Evolutionary conservation across 2,329 filamentous ascomycete genomes (phyloP), one percentile per base, ranked within the genome.

Genomic region (Elsinoe ampelina): DNA sequence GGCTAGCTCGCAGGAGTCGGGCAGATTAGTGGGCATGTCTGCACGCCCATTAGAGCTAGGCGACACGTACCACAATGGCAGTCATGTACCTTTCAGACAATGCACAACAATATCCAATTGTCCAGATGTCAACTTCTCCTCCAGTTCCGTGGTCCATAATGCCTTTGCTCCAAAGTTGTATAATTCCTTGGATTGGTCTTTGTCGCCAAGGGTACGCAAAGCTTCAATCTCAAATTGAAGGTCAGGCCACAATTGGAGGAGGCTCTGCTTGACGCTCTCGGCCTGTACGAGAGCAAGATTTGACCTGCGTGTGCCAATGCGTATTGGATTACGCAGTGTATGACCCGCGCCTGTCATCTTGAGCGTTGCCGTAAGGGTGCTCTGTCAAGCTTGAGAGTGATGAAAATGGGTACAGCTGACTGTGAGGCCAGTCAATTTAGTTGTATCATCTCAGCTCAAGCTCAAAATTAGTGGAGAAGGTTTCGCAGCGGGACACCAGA

Each of bases 91-190:
- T 80, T 96, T 97, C 70, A 95, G 77, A 59, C 84, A 89, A 73
- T 97, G 91, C 57, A 95, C 86, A 60, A 95, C 84, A 32, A 93
- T 72, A 73, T 95, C 88, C 57, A 95, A 72, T 62, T 86, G 75
- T 47, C 80, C 78, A 30, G 79, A 78, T 48, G 84, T 73, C 54
- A 95, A 77, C 64, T 82, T 77, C 30, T 83, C 84, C 72, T 96
- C 91, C 51, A 97, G 77, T 73, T 96, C 90, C 62, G 87, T 82
- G 2, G 92, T 96, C 91, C 91, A 97, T 59, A 97, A 75, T 58
- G 87, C 89, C 76, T 96, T 96, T 57, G 88, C 86, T 58, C 84
- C 86, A 67, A 95, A 85, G 63, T 88, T 86, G 67, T 90, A 87
- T 54, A 96, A 80, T 3, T 89, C 84, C 51, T 89, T 95, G 58